phyloP scores from a whole-genome alignment of 306 rosid species.

The Quercus rubra region DNA sequence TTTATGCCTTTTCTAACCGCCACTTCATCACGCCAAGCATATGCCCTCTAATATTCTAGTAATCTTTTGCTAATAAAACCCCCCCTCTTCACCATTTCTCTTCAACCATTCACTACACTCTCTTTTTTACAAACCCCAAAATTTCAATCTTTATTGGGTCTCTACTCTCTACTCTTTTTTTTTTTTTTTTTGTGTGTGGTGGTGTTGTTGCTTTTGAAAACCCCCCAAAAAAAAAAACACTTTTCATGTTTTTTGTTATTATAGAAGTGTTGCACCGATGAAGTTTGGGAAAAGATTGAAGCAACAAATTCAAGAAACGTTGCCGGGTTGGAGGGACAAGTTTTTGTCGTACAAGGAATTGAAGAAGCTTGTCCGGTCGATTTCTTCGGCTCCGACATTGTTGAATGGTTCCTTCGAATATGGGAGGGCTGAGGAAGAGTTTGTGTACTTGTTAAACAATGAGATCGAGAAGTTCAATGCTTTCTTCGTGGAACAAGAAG shows the following conservation, averaged over 20 bases:
- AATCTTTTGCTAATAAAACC: conserved; percentile 31
- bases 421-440: conserved; percentile 56
- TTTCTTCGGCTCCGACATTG: conserved; percentile 37
- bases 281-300: conserved; percentile 85
- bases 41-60: conserved; percentile 71
- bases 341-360: conserved; percentile 78
- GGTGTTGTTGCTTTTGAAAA: too few species aligned
- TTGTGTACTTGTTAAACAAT: conserved; percentile 61
- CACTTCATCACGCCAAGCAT: conserved; percentile 75
- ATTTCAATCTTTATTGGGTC: not conserved
- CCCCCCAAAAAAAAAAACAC: too few species aligned
- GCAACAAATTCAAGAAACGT: conserved; percentile 60
- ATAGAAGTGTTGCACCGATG: conserved; percentile 24
- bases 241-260: too few species aligned
- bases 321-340: conserved; percentile 79
- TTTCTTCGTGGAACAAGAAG: conserved; percentile 80
- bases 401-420: conserved; percentile 26
- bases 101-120: not conserved
- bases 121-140: not conserved
- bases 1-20: conserved; percentile 44
- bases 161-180: not conserved
- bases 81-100: conserved; percentile 11
- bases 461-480: conserved; percentile 87
- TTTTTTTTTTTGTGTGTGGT: not conserved
- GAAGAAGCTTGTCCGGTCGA: conserved; percentile 61